Base-by-base conservation (phyloP, 495 filamentous ascomycete genomes). In the Penicillium parvum region DNA sequence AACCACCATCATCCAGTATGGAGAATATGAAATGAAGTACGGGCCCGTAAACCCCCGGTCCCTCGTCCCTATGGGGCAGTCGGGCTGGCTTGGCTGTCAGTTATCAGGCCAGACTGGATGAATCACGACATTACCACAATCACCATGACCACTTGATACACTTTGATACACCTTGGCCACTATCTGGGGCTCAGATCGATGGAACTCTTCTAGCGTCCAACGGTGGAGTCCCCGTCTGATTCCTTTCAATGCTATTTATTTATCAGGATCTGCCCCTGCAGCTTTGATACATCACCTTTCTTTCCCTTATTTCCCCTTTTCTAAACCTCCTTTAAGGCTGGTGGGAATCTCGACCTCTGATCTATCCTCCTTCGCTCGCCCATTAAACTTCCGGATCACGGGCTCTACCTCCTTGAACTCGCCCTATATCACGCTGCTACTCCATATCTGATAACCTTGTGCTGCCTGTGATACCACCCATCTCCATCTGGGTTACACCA, bases 121-220 rank as follows among this genome's bases (percentile, higher is more conserved):
- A 58, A 51, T 52, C 55, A 55, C 45, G 44, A 25, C 45, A 55
- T n/a, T n/a, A n/a, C n/a, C n/a, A 33, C 37, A 61, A 56, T 59
- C 12, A 48, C 17, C 22, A 47, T 58, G 54, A 55, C 52, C 50
- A 52, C n/a, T n/a, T 30, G 21, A 4, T 16, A 32, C 26, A 20
- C 25, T 37, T 44, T 12, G n/a, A n/a, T n/a, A n/a, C n/a, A n/a
- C n/a, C n/a, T n/a, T n/a, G n/a, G n/a, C 49, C 51, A 52, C 51
- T 61, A 61, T 58, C 55, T 26, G 48, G 28, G 20, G 14, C 53
- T 49, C 43, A 38, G 46, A 53, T 57, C 58, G 45, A 45, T 56
- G 53, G 47, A 15, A 17, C 25, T 45, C n/a, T n/a, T 52, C 46
- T 57, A 53, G 53, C 41, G 47, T 50, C 22, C n/a, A n/a, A n/a